Base-by-base conservation (phyloP, 768 basidiomycete genomes). In the Xerocomus brunneocitrinus region DNA sequence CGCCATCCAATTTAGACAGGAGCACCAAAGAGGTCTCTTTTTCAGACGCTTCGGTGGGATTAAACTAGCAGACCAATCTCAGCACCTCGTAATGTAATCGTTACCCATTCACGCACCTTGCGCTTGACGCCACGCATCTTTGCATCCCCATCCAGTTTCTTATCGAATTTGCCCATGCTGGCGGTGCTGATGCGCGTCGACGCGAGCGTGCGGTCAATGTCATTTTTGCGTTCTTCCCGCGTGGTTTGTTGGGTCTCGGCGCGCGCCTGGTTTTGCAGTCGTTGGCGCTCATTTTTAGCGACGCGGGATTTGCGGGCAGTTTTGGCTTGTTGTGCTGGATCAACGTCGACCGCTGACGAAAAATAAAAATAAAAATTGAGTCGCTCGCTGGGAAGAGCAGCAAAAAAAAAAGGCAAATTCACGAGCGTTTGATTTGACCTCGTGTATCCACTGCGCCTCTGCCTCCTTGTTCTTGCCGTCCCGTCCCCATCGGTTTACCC, bases 81-180 rank as follows among this genome's bases (percentile, higher is more conserved):
- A 58, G 49, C 34, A 30, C 49, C 44, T 53, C 47, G 28, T 40
- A 25, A 13, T 28, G 13, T n/a, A 49, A 8, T 13, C 5, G n/a
- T 28, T 9, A 3, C 47, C 10, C 31, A 19, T 35, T 25, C 38
- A 28, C n/a, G 0, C 58, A 91, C 92, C 86, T 98, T 98, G 62
- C 97, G 83, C 75, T 98, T 98, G 44, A 94, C 73, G 6, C 94
- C 93, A 34, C 82, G 82, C 41, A 84, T 67, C 70, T 91, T 94
- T 68, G 90, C 89, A 71, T 99, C 97, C 12, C 95, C 95, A 48
- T 95, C 88, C 22, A 98, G 79, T 64, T 78, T 83, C 58, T 82
- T 86, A 69, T 98, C 95, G 62, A 97, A 99, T 61, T 81, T 86
- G 58, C 97, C 97, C 86, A 99, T 86, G 62, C 91, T 95, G 0